Evolutionary conservation across 176 grass and related monocot genomes (phyloP), one percentile per base, ranked within the genome.

Genomic region (Rhynchospora pubera): DNA sequence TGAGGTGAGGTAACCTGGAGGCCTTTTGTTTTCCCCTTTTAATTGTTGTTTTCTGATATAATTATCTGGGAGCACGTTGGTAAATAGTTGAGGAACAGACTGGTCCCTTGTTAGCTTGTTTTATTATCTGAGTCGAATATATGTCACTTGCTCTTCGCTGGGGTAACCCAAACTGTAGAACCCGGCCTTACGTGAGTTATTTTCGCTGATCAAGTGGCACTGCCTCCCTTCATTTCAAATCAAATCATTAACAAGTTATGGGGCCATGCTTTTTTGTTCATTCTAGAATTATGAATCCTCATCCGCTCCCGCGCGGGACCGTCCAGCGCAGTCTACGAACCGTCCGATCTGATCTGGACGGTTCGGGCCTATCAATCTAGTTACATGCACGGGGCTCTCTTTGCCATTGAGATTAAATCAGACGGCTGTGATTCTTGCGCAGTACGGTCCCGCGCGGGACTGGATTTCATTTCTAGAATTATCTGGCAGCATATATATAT

Each of bases 401-500:
- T n/a, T n/a, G n/a, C n/a, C n/a, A n/a, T n/a, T n/a, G n/a, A n/a
- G n/a, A n/a, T n/a, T n/a, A n/a, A n/a, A n/a, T n/a, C n/a, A n/a
- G n/a, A n/a, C n/a, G n/a, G n/a, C n/a, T n/a, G n/a, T n/a, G n/a
- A n/a, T n/a, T n/a, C n/a, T n/a, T n/a, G n/a, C n/a, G n/a, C n/a
- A n/a, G n/a, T n/a, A n/a, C n/a, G n/a, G n/a, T n/a, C n/a, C n/a
- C n/a, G n/a, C n/a, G n/a, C n/a, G n/a, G n/a, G n/a, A n/a, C n/a
- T n/a, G n/a, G n/a, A n/a, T n/a, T n/a, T n/a, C n/a, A n/a, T n/a
- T 76, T 23, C 72, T 48, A 76, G 8, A 76, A 55, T 55, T 53
- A 76, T 76, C 13, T 76, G 72, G 64, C 13, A 76, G n/a, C 72
- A 76, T n/a, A n/a, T n/a, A n/a, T n/a, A n/a, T n/a, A n/a, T n/a